Evolutionary conservation across 331 rosid genomes (phyloP), one percentile per base, ranked within the genome.

Genomic region (Acacia concinna): DNA sequence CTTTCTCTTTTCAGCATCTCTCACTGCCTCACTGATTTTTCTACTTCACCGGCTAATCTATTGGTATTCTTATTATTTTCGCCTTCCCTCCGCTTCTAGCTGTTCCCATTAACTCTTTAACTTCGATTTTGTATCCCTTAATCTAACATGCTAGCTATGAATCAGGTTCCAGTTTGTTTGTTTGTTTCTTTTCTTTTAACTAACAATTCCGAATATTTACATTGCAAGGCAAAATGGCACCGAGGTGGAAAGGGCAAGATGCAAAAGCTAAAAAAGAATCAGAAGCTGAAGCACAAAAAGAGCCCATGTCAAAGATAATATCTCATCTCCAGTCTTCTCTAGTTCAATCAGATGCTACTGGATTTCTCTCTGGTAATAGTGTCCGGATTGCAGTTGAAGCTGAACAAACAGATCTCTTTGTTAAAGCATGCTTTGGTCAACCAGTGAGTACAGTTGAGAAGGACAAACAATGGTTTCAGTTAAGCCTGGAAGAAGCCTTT

Each of bases 201-300:
- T 82, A 49, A 85, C 27, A 18, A 21, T 8, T 46, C 35, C 23
- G 15, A 71, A 75, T 73, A 78, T 68, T 41, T 71, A 23, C 73
- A 7, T 73, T 75, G 46, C 21, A 44, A 78, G 75, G 73, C 38
- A 38, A 27, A 59, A 88, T 93, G 94, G 89, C 86, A 34, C 92
- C 94, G 12, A 88, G 97, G 81, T 91, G 99, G 99, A 95, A 95
- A 83, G 97, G 93, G 77, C 90, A 90, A 84, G 90, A 85, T 65
- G 75, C 89, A 62, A 87, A 88, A 80, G 92, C 97, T 28, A 92
- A 85, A 77, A 92, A 88, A 78, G 90, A 85, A 35, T 86, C 90
- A 62, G 91, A 90, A 76, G 93, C 91, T 11, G 90, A 80, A 81
- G 93, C 97, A 6, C 81, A 86, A 11, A 86, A 83, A 40, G 94